phyloP scores from a whole-genome alignment of 83 land plant species.

The Thuja plicata region DNA sequence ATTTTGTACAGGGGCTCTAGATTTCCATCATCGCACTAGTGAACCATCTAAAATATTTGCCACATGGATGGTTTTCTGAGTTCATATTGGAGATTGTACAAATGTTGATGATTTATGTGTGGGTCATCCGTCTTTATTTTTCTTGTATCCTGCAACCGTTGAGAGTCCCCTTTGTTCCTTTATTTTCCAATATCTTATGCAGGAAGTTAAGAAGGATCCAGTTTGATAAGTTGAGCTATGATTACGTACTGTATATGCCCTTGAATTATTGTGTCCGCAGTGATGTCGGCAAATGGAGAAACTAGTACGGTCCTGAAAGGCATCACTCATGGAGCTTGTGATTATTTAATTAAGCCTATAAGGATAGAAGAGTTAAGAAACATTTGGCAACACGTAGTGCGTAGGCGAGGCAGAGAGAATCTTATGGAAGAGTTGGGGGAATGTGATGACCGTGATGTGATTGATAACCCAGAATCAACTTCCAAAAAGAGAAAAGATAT shows the following conservation, averaged over 20 bases:
- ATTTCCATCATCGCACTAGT: neutral
- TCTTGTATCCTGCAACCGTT: neutral
- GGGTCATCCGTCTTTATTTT: neutral
- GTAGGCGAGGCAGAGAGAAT: constrained; percentile 28
- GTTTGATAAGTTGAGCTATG: constrained; percentile 19
- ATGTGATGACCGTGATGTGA: constrained; percentile 16
- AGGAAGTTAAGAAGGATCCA: constrained; percentile 16
- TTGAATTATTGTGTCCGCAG: constrained; percentile 32
- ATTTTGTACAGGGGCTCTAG: neutral
- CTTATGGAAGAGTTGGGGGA: constrained; percentile 27
- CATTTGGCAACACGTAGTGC: constrained; percentile 84
- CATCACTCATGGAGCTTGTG: constrained; percentile 78
- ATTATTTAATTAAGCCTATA: constrained; percentile 77
- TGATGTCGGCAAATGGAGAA: constrained; percentile 88
- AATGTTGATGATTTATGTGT: neutral
- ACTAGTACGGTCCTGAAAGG: constrained; percentile 79
- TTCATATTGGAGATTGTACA: neutral
- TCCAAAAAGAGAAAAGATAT: constrained; percentile 18
- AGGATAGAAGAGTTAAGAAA: constrained; percentile 76
- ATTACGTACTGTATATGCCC: constrained; percentile 11
- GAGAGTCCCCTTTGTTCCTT: neutral
- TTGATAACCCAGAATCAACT: neutral
- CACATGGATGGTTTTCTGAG: neutral
- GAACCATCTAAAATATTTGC: neutral
- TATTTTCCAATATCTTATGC: constrained; percentile 14